Conservation (phyloP, 2,329 filamentous ascomycete genomes). For the Rutstroemia sp. region DNA sequence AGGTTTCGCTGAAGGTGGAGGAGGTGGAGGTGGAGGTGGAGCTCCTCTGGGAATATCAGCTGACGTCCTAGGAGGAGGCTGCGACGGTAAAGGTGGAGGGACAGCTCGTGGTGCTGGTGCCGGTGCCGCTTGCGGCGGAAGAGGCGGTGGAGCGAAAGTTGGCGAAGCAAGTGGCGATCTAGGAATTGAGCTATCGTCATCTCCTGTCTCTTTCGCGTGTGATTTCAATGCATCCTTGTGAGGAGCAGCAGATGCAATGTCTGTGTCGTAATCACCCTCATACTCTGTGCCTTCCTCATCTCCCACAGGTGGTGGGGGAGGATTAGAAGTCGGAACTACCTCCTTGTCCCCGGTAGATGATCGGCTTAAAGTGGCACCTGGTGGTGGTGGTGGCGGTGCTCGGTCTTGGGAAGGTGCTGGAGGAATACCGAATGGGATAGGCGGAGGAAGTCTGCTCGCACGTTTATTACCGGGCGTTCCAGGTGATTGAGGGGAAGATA, state of each 20-base stretch:
- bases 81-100: conserved; percentile 59
- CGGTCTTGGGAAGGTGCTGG: conserved; percentile 44
- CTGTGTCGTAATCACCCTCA: conserved; percentile 95
- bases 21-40: conserved; percentile 51
- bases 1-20: conserved; percentile 31
- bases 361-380: conserved; percentile 46
- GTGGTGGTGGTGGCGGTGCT: conserved; percentile 61
- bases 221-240: conserved; percentile 89
- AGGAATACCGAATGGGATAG: conserved; percentile 50
- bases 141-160: conserved; percentile 40
- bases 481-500: conserved; percentile 27
- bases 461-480: conserved; percentile 43
- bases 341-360: conserved; percentile 52
- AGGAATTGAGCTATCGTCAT: conserved; percentile 57
- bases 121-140: conserved; percentile 47
- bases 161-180: conserved; percentile 38
- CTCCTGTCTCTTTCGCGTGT: conserved; percentile 68
- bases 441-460: conserved; percentile 50
- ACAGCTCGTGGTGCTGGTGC: conserved; percentile 48
- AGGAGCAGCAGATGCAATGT: conserved; percentile 88
- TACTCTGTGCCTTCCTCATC: conserved; percentile 86
- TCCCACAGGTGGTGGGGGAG: conserved; percentile 47
- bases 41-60: conserved; percentile 63
- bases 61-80: conserved; percentile 50
- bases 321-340: conserved; percentile 35